A percentile compares a stretch with the other conserved stretches of the same genome.
Evolutionary conservation across 805 yeast genomes (phyloP).

Genomic region (Hanseniaspora thailandica): DNA sequence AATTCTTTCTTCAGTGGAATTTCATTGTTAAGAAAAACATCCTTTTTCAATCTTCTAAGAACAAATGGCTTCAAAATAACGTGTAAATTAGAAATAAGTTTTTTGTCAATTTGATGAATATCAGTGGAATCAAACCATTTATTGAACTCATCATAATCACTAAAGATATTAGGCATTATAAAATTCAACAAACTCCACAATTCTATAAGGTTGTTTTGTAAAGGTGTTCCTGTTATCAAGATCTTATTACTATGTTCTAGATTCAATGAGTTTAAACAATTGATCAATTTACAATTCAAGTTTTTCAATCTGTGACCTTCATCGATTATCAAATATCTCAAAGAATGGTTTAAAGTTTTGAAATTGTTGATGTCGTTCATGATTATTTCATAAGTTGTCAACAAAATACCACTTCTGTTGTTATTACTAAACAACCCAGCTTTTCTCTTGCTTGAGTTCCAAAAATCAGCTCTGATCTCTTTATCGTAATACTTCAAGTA

Average conservation of each 20-base stretch:
- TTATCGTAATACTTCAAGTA: conserved; percentile 55
- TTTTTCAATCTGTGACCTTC: conserved; percentile 93
- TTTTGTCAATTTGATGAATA: conserved; percentile 21
- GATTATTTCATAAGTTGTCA: conserved; percentile 75
- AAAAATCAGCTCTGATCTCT: conserved; percentile 34
- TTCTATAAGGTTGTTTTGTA: conserved; percentile 82
- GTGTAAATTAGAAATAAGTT: conserved; percentile 63
- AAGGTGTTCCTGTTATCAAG: conserved; percentile 87
- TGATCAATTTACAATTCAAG: conserved; percentile 62
- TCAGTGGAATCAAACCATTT: conserved; percentile 85
- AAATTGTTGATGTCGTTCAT: conserved; percentile 54
- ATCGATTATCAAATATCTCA: conserved; percentile 85
- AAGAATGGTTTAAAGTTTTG: conserved; percentile 33
- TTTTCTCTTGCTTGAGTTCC: conserved; percentile 3
- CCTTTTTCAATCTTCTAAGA: conserved; percentile 66
- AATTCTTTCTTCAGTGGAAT: conserved; percentile 88
- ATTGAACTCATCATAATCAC: conserved; percentile 78
- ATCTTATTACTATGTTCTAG: conserved; percentile 51
- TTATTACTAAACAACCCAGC: conserved; percentile 3
- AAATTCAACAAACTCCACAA: conserved; percentile 87
- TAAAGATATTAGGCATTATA: conserved; percentile 83
- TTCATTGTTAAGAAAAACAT: conserved; percentile 43
- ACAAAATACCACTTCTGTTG: conserved; percentile 38
- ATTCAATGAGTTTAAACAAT: conserved; percentile 52
- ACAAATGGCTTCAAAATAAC: conserved; percentile 81